phyloP scores from a whole-genome alignment of 2,329 filamentous ascomycete species.

The Cryphonectria radicalis region DNA sequence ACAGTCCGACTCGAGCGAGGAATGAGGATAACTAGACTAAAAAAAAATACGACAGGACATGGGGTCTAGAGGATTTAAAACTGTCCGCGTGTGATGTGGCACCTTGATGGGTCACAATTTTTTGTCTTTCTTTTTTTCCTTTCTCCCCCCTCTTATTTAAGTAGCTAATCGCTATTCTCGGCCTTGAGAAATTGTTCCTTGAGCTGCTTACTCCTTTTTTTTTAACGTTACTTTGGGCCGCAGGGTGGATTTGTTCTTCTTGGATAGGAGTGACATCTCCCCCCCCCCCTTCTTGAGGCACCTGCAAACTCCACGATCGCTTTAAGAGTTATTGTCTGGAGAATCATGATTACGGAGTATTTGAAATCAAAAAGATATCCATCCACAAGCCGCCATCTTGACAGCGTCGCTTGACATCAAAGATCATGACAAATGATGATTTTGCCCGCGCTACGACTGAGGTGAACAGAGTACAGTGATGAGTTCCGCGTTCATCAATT shows the following conservation, averaged over 20 bases:
- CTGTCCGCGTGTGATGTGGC: not conserved
- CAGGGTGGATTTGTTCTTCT: not conserved
- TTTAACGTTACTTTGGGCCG: not conserved
- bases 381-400: not conserved
- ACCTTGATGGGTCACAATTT: not conserved
- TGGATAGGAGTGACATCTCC: not conserved
- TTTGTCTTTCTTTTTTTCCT: not conserved
- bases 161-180: not conserved
- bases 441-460: not conserved
- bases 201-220: not conserved
- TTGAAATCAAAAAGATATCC: not conserved
- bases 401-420: not conserved
- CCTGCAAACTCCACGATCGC: not conserved
- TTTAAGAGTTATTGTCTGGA: not conserved
- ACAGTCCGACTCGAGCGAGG: slow-evolving; percentile 1
- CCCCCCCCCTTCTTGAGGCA: not conserved
- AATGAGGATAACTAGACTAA: not conserved
- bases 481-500: not conserved
- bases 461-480: not conserved
- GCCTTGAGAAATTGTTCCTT: not conserved
- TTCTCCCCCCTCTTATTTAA: not conserved
- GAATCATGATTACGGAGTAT: not conserved
- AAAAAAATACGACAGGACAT: not conserved
- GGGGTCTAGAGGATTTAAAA: not conserved
- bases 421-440: not conserved